These are phyloP conservation scores for Mortierella hygrophila DNA, from an alignment of 192 early-diverging fungal species.

Conservation along the genomic window DNA sequence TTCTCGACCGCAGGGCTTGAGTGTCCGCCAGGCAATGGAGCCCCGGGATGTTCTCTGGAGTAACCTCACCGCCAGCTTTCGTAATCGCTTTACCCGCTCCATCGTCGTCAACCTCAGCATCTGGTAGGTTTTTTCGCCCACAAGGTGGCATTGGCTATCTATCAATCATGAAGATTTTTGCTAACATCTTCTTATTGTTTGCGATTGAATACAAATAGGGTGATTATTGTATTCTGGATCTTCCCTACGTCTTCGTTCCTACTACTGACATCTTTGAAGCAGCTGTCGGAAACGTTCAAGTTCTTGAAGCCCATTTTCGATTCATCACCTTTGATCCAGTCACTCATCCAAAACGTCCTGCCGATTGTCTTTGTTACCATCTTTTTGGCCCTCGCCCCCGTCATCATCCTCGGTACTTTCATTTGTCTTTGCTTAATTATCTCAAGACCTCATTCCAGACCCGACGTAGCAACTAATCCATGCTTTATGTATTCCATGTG, in stretches of 20 bases:
- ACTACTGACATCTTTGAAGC: constrained; percentile 64
- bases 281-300: constrained; percentile 59
- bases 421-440: neutral
- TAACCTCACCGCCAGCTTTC: constrained; percentile 59
- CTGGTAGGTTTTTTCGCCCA: constrained; percentile 43
- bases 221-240: constrained; percentile 74
- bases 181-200: neutral
- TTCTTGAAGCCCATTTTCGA: constrained; percentile 63
- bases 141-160: neutral
- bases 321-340: constrained; percentile 55
- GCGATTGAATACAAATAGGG: constrained; percentile 46
- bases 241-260: constrained; percentile 72
- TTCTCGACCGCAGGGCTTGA: constrained; percentile 63
- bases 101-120: constrained; percentile 62
- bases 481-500: neutral
- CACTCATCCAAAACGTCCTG: constrained; percentile 67
- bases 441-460: too few species aligned
- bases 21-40: constrained; percentile 69
- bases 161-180: neutral
- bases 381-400: constrained; percentile 66
- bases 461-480: too few species aligned
- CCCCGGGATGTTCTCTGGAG: constrained; percentile 75
- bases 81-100: constrained; percentile 57
- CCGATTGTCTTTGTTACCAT: constrained; percentile 70
- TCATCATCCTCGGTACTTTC: constrained; percentile 65